Base-by-base conservation (phyloP, 768 basidiomycete species). In the Pisolithus marmoratus region DNA sequence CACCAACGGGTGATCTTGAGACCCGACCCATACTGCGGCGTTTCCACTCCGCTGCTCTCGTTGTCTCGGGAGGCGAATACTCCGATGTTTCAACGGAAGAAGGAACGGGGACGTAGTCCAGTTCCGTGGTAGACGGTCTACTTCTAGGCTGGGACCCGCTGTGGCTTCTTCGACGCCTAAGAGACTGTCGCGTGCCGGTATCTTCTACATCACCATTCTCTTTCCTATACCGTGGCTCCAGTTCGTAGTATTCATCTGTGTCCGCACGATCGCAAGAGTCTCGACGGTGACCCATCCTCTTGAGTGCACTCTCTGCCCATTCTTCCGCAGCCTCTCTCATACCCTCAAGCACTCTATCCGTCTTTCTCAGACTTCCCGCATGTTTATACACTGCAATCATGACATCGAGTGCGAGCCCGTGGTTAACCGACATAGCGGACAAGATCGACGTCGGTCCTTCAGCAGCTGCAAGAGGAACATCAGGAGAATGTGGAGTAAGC, bases 371-470 rank as follows among this genome's bases (percentile, higher is more conserved):
- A 51, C 65, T 72, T 44, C 63, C 55, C 22, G 70, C 61, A 1
- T 56, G 31, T 8, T 59, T 34, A 54, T 72, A 78, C 26, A 79
- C 66, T 14, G 62, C 61, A 46, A 69, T 63, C 19, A 78, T 76
- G 5, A 77, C 70, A 3, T 68, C 65, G 41, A 72, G 59, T 12
- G 60, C 63, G 52, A 76, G 76, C 15, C 74, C 74, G 38, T 80
- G 76, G 31, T 77, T 75, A 19, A 64, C 58, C 1, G 76, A 70
- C 66, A 83, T 76, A 51, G 60, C 61, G 9, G 63, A 57, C 2
- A 81, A 54, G 15, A 68, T 57, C 41, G 60, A 52, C 7, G 60
- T 57, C 14, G 73, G 59, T 2, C 73, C 74, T 6, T 69, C 55
- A 8, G 54, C 42, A 0, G 56, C 47, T 12, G 50, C 34, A 5